Base-by-base conservation (phyloP, 108 stramenopile species). In the Aurantiochytrium sp. region DNA sequence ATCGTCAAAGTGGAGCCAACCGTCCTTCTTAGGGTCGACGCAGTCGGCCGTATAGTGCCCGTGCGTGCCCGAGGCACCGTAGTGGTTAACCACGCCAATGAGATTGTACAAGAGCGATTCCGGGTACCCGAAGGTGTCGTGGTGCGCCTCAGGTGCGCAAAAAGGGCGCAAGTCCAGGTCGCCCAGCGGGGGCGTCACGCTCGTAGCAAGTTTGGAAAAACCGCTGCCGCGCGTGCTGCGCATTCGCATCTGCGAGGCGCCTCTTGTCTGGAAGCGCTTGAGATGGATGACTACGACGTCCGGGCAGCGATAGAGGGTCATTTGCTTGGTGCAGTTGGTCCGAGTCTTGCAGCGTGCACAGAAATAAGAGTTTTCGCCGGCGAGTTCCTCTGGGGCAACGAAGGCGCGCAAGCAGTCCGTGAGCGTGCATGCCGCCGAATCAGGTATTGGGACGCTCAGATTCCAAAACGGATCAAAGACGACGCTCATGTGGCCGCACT, bases 401-500 rank as follows among this genome's bases (percentile, higher is more conserved):
- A 86, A 90, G 37, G 15, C 36, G 10, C 30, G 10, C 24, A 90
- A 15, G 52, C 90, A 90, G 37, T 88, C 55, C 4, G 55, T 55
- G 27, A 86, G 55, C 2, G 68, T 32, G n/a, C 68, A 87, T 19
- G 34, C 32, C 30, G 27, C 32, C 39, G 4, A 4, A 8, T 68
- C n/a, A 3, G 92, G 90, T 4, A 92, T 54, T 10, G 91, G 92
- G 36, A 93, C 54, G 36, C 55, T 55, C 34, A 93, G 55, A 45
- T 91, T 91, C 54, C 88, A 89, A 39, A 91, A 92, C 22, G 92
- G 88, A 65, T 93, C 92, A 53, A 91, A 93, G 54, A 88, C 85
- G 32, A 55, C 15, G 55, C 86, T 87, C 21, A 85, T 36, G 48
- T 65, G 55, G 37, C 68, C 50, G 88, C 92, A 93, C 10, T 6